Conservation (phyloP, 495 filamentous ascomycete genomes). For the Poronia punctata region DNA sequence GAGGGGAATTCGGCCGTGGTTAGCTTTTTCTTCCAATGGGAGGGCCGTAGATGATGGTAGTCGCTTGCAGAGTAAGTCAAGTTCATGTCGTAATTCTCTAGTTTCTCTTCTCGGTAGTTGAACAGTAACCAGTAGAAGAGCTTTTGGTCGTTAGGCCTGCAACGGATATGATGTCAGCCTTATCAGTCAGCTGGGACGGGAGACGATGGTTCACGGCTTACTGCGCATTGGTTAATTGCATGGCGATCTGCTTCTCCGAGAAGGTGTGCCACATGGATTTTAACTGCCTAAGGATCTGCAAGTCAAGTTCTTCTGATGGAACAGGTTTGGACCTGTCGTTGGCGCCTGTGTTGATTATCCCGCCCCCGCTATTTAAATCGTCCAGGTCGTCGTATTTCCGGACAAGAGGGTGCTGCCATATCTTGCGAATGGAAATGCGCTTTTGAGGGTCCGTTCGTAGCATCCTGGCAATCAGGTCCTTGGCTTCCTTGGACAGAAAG, state of each 20-base stretch:
- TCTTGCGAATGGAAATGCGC: constrained; percentile 67
- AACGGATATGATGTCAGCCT: constrained; percentile 17
- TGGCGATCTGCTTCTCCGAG: constrained; percentile 60
- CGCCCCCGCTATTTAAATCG: constrained; percentile 34
- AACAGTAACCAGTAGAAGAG: constrained; percentile 81
- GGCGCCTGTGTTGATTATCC: constrained; percentile 14
- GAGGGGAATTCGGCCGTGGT: constrained; percentile 46
- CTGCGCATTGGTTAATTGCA: constrained; percentile 59
- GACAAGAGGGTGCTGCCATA: constrained; percentile 79
- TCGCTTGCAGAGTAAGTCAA: constrained; percentile 78
- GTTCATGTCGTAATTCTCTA: constrained; percentile 74
- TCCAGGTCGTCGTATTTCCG: constrained; percentile 69
- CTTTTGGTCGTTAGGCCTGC: constrained; percentile 77
- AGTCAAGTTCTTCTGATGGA: constrained; percentile 55
- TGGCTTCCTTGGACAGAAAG: constrained; percentile 61
- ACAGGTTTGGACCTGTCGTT: constrained; percentile 28
- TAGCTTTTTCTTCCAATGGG: constrained; percentile 37
- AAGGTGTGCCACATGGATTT: constrained; percentile 83
- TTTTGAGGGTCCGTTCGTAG: constrained; percentile 64
- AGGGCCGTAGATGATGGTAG: constrained; percentile 68
- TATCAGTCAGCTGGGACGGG: constrained; percentile 4
- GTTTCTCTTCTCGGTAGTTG: constrained; percentile 69
- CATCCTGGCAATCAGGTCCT: constrained; percentile 69
- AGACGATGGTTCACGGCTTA: constrained; percentile 32
- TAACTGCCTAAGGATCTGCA: constrained; percentile 73